Base-by-base conservation (phyloP, 192 early-diverging fungal species). In the Diversispora epigaea region DNA sequence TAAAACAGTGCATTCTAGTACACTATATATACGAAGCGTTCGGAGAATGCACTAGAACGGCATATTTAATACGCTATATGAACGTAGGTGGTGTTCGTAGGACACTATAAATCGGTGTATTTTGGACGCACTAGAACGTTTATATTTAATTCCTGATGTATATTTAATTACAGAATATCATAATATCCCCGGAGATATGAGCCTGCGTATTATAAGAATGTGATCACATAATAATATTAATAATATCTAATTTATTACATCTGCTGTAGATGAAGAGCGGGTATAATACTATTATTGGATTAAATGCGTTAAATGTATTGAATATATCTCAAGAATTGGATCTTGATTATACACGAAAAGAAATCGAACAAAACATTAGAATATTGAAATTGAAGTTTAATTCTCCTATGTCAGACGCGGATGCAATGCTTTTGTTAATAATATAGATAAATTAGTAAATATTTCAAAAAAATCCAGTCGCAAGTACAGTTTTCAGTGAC, bases 211-310 rank as follows among this genome's bases (percentile, higher is more conserved):
- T 52, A 52, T 21, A 58, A 7, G 3, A 22, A 44, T 68, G 67
- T 68, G 46, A 39, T 32, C 45, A 68, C 67, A n/a, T n/a, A n/a
- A n/a, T n/a, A n/a, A n/a, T n/a, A n/a, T n/a, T n/a, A n/a, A n/a
- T n/a, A n/a, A 68, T 32, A 68, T 68, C 47, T 68, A 50, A 68
- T 47, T 68, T 68, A 68, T 68, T 32, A 39, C 50, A 68, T 68
- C 10, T 68, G 67, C 45, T 68, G n/a, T 50, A 68, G 45, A 68
- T 68, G 47, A 21, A 68, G 25, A 54, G 4, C 52, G 45, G 67
- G 8, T 68, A 68, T 39, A 68, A 68, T 32, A 68, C 21, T 68
- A 39, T 68, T n/a, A 54, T 68, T 6, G 47, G 67, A 14, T 68
- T 68, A 32, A 32, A 68, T 21, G 67, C 67, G 9, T n/a, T 68